Conservation (phyloP, 768 basidiomycete genomes). For the Galerina sulciceps region DNA sequence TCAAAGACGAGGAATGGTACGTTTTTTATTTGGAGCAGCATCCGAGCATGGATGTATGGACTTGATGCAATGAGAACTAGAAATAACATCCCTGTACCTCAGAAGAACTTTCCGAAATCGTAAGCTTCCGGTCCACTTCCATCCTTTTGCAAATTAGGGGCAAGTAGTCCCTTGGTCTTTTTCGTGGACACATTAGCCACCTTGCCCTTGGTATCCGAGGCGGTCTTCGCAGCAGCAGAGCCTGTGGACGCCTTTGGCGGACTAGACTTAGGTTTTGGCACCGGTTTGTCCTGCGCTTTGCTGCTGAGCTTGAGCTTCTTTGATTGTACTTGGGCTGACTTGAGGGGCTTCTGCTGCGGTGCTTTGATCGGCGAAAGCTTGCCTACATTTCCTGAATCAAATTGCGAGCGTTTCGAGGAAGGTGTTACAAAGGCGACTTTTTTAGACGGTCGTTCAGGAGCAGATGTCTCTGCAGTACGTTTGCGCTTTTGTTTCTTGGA, state of each 20-base stretch:
- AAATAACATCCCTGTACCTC: background rate
- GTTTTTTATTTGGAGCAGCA: too few relatives aligned
- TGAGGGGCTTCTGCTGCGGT: constrained; percentile 22
- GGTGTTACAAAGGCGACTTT: constrained; percentile 57
- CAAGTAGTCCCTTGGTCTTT: constrained; percentile 19
- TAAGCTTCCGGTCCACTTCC: constrained; percentile 42
- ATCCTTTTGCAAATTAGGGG: background rate
- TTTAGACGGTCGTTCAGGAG: constrained; percentile 41
- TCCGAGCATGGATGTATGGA: too few relatives aligned
- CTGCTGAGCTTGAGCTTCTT: background rate
- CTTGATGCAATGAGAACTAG: too few relatives aligned
- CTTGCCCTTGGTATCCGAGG: constrained; percentile 25
- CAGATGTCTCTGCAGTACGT: constrained; percentile 31
- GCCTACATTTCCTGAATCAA: constrained; percentile 19
- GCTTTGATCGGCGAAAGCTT: constrained; percentile 11
- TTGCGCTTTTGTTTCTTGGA: constrained; percentile 53
- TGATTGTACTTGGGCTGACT: constrained; percentile 23
- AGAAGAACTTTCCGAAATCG: constrained; percentile 66
- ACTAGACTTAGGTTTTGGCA: background rate
- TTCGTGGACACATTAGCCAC: constrained; percentile 41
- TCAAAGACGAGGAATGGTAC: too few relatives aligned
- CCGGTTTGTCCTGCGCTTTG: constrained; percentile 8
- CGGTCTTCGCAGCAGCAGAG: constrained; percentile 1
- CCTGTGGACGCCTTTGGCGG: background rate
- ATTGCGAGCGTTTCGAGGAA: constrained; percentile 22